Conservation (phyloP, 805 yeast genomes). For the Candida caryicola region DNA sequence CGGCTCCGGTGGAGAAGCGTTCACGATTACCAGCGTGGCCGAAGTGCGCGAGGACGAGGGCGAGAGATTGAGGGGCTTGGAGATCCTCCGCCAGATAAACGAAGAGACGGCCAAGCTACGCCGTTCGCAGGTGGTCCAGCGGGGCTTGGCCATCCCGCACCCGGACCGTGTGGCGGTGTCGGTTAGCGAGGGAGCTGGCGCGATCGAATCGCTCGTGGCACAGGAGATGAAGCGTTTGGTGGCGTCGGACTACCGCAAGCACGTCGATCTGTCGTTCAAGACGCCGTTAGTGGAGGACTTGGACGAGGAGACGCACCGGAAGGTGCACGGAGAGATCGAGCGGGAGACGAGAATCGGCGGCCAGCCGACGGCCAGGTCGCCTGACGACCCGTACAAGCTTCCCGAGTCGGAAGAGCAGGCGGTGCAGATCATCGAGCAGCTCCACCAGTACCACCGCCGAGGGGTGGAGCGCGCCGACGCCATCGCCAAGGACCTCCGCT, state of each 20-base stretch:
- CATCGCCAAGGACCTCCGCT: conserved; percentile 1
- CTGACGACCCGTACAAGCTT: conserved; percentile 8
- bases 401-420: conserved; percentile 15
- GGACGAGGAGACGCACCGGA: conserved; percentile 23
- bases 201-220: conserved; percentile 20
- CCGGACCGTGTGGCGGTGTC: conserved; percentile 12
- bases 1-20: conserved; percentile 19
- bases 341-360: conserved; percentile 4
- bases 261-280: conserved; percentile 18
- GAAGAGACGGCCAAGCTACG: conserved; percentile 31
- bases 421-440: conserved; percentile 13
- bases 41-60: conserved; percentile 18
- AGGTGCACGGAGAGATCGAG: conserved; percentile 19
- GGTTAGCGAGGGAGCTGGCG: neutral
- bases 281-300: conserved; percentile 26
- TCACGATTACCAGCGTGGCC: conserved; percentile 2
- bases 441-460: conserved; percentile 16
- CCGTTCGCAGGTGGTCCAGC: conserved; percentile 47
- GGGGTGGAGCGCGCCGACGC: conserved; percentile 1
- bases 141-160: conserved; percentile 43
- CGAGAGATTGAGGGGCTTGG: conserved; percentile 21
- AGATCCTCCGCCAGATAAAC: conserved; percentile 22
- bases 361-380: neutral
- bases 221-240: conserved; percentile 35
- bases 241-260: conserved; percentile 40